phyloP scores from a whole-genome alignment of 192 early-diverging fungal genomes.

The Backusella mclennaniae region DNA sequence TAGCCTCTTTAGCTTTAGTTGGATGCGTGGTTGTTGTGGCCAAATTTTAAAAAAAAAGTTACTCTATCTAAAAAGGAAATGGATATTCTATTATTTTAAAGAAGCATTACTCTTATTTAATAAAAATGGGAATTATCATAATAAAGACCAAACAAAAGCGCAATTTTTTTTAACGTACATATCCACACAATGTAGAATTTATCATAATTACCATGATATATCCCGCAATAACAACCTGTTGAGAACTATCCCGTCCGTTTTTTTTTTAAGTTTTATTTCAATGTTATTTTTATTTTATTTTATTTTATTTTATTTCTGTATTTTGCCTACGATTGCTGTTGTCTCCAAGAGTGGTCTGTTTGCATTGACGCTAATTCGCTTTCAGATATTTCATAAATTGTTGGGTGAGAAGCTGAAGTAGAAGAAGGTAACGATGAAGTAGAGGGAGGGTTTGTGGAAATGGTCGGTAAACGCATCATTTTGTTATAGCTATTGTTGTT shows the following conservation, averaged over 20 bases:
- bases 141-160: not conserved
- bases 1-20: conserved; percentile 42
- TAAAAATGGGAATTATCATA: not conserved
- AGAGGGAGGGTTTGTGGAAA: not conserved
- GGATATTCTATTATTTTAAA: not conserved
- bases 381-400: not conserved
- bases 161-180: not conserved
- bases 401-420: not conserved
- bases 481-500: not conserved
- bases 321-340: not conserved
- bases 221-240: not conserved
- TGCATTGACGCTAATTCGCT: not conserved
- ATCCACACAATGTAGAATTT: not conserved
- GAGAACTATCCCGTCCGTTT: not conserved
- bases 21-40: conserved; percentile 47
- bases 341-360: not conserved
- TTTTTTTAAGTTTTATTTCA: not conserved
- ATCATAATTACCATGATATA: not conserved
- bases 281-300: not conserved
- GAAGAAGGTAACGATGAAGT: not conserved
- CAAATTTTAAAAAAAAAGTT: conserved; percentile 27
- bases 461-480: not conserved
- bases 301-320: not conserved
- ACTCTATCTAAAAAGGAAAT: too few relatives aligned
- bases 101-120: too few relatives aligned